A percentile compares a stretch with the other conserved stretches of the same genome.
phyloP scores from a whole-genome alignment of 768 basidiomycete species.

The Trametes villosa region DNA sequence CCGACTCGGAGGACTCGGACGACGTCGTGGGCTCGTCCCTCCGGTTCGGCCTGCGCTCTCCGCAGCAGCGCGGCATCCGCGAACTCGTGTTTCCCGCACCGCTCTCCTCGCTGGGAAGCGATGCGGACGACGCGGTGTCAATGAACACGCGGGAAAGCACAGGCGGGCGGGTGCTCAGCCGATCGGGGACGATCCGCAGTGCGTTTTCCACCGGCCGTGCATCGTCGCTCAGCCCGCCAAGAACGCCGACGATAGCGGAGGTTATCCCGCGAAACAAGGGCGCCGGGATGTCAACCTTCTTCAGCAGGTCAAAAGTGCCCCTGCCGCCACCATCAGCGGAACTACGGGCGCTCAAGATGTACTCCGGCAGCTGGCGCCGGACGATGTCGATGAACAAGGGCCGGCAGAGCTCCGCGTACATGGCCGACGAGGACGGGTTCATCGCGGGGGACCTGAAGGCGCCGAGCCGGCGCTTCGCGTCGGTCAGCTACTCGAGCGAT shows the following conservation, averaged over 20 bases:
- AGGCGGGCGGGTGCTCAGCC: slow-evolving; percentile 7
- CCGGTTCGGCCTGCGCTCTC: slow-evolving; percentile 20
- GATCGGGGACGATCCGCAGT: slow-evolving; percentile 17
- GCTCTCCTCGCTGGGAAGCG: slow-evolving; percentile 49
- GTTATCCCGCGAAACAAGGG: slow-evolving; percentile 17
- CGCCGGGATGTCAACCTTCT: slow-evolving; percentile 39
- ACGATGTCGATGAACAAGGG: slow-evolving; percentile 10
- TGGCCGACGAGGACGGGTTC: slow-evolving; percentile 17
- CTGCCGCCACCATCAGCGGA: slow-evolving; percentile 52
- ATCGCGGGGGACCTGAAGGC: slow-evolving; percentile 39
- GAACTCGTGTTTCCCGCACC: slow-evolving; percentile 80
- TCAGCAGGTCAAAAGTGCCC: slow-evolving; percentile 38
- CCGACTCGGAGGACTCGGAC: slow-evolving; percentile 44
- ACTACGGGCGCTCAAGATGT: slow-evolving; percentile 50
- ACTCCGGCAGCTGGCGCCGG: slow-evolving; percentile 53
- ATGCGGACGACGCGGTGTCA: slow-evolving; percentile 6
- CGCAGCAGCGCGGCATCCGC: slow-evolving; percentile 41
- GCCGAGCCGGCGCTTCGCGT: slow-evolving; percentile 47
- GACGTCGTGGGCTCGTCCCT: slow-evolving; percentile 34
- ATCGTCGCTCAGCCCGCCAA: slow-evolving; percentile 17
- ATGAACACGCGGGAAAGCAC: slow-evolving; percentile 1
- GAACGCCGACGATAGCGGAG: slow-evolving; percentile 11
- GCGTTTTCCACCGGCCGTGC: slow-evolving; percentile 8
- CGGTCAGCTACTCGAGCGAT: slow-evolving; percentile 50
- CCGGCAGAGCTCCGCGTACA: neutral